A percentile compares a stretch with the other conserved stretches of the same genome.
phyloP scores from a whole-genome alignment of 768 basidiomycete species.

The Coprinopsis cinerea region DNA sequence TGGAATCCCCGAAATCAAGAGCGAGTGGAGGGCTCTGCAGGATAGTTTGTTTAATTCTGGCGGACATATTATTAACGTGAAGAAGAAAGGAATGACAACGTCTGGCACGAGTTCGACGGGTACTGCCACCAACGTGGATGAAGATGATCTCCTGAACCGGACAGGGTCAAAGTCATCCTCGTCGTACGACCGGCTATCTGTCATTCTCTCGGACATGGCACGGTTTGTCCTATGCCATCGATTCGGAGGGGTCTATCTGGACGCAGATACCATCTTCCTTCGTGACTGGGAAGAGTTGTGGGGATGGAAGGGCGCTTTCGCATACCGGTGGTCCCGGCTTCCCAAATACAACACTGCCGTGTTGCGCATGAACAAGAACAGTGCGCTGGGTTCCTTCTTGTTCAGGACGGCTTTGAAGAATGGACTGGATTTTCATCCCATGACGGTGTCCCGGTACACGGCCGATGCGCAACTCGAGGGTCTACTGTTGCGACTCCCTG shows the following conservation, averaged over 20 bases:
- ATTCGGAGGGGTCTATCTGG: conserved; percentile 91
- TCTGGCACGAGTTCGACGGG: conserved; percentile 46
- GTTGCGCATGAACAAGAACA: conserved; percentile 81
- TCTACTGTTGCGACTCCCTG: conserved; percentile 74
- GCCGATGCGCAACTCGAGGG: conserved; percentile 77
- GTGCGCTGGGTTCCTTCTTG: conserved; percentile 82
- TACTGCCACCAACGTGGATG: conserved; percentile 37
- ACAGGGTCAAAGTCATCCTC: conserved; percentile 84
- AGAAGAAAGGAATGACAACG: conserved; percentile 24
- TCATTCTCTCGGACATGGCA: conserved; percentile 93
- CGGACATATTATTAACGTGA: conserved; percentile 65
- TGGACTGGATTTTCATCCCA: conserved; percentile 90
- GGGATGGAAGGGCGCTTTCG: conserved; percentile 93
- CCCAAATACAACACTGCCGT: conserved; percentile 94
- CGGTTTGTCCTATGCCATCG: conserved; percentile 93
- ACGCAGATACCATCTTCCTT: conserved; percentile 88
- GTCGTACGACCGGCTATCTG: conserved; percentile 86
- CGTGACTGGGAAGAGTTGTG: conserved; percentile 97
- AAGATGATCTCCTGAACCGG: conserved; percentile 60
- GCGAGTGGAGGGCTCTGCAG: conserved; percentile 77
- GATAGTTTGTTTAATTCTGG: conserved; percentile 84
- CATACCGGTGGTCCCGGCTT: conserved; percentile 90
- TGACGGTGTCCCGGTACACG: conserved; percentile 82
- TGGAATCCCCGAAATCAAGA: conserved; percentile 75
- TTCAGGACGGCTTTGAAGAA: conserved; percentile 92